phyloP scores from a whole-genome alignment of 805 yeast genomes.

The Cyberlindnera amylophila region DNA sequence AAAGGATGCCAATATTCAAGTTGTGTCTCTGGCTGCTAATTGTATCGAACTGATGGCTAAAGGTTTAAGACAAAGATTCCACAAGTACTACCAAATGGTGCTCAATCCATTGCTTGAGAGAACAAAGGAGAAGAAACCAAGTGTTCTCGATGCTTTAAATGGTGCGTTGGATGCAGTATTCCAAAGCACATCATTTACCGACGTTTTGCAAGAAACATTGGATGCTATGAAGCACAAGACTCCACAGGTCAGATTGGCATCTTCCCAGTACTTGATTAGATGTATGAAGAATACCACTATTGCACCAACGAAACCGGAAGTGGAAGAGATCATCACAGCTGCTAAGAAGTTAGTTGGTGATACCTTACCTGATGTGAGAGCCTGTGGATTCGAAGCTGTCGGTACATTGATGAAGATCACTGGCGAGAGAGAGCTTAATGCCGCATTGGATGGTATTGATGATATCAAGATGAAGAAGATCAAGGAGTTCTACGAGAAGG shows the following conservation, averaged over 20 bases:
- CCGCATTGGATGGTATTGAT: constrained; percentile 66
- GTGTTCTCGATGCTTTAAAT: constrained; percentile 69
- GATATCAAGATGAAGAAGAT: constrained; percentile 71
- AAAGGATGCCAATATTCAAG: constrained; percentile 87
- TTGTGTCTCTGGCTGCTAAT: constrained; percentile 73
- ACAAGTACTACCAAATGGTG: constrained; percentile 47
- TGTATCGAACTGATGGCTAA: constrained; percentile 57
- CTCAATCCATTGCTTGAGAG: constrained; percentile 70
- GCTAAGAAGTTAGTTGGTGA: constrained; percentile 70
- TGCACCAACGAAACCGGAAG: constrained; percentile 49
- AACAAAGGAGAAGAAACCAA: constrained; percentile 80
- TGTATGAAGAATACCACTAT: constrained; percentile 49
- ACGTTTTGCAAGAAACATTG: constrained; percentile 56
- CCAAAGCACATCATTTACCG: constrained; percentile 44
- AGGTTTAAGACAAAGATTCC: constrained; percentile 60
- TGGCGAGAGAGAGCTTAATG: constrained; percentile 65
- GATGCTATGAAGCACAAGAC: constrained; percentile 68
- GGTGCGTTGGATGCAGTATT: constrained; percentile 65
- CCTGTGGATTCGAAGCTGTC: constrained; percentile 68
- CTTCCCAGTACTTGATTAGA: constrained; percentile 60
- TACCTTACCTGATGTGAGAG: constrained; percentile 79
- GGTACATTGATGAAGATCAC: constrained; percentile 82
- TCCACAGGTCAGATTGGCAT: constrained; percentile 75
- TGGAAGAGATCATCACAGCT: constrained; percentile 52
- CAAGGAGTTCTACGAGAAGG: constrained; percentile 50